Evolutionary conservation across 2,329 filamentous ascomycete species (phyloP).

Genomic region (Cytospora schulzeri): DNA sequence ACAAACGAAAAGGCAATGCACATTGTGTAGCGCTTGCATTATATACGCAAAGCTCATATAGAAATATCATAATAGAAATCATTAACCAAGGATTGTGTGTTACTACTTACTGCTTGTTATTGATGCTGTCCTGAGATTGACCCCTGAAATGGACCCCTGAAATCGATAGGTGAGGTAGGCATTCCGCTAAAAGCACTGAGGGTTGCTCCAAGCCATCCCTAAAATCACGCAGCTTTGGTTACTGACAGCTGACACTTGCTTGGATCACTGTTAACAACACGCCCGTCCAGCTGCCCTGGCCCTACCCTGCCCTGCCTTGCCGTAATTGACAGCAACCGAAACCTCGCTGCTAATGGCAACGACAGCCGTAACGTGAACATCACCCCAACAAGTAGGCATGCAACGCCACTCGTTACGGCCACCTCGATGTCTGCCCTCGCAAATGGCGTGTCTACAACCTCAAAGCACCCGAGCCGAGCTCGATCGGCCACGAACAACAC

Average conservation of each 20-base stretch:
- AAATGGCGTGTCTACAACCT: constrained; percentile 46
- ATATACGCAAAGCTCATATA: constrained; percentile 20
- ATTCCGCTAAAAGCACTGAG: neutral
- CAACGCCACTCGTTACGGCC: constrained; percentile 41
- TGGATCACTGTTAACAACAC: neutral
- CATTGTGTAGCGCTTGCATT: constrained; percentile 15
- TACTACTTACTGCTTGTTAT: no score
- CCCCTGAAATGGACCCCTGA: neutral
- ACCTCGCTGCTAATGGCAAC: constrained; percentile 23
- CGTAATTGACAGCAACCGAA: constrained; percentile 1
- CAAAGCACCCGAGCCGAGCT: constrained; percentile 27
- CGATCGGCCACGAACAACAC: constrained; percentile 28
- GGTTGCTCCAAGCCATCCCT: neutral
- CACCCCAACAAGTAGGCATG: constrained; percentile 43
- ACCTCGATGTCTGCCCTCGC: constrained; percentile 51
- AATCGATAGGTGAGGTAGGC: neutral
- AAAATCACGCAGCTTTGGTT: neutral
- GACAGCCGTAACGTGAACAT: constrained; percentile 18
- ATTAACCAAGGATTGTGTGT: no score
- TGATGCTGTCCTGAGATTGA: no score
- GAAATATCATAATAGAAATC: constrained; percentile 20
- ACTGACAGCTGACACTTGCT: neutral
- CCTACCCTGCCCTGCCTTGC: no score
- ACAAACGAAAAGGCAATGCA: neutral
- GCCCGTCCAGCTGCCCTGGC: no score